A percentile compares a stretch with the other conserved stretches of the same genome.
These are phyloP conservation scores for Lasiodiplodia gonubiensis DNA, from an alignment of 2,329 filamentous ascomycete genomes.

Conservation along the genomic window DNA sequence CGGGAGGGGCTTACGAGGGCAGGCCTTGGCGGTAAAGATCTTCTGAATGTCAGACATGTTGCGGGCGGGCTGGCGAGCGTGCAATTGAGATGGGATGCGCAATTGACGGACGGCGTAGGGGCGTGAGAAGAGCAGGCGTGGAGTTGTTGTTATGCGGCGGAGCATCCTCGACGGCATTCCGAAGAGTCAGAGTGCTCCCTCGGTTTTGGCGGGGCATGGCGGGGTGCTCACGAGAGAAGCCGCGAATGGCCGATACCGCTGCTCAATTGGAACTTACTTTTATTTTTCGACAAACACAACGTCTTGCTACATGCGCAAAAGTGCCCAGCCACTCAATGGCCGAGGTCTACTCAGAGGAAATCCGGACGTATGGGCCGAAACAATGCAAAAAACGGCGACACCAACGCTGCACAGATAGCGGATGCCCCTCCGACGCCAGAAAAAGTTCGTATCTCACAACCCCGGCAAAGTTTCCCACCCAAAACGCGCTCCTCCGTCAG, in stretches of 20 bases:
- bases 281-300: neutral
- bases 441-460: slow-evolving; percentile 17
- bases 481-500: slow-evolving; percentile 17
- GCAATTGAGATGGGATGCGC: slow-evolving; percentile 3
- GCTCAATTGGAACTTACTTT: slow-evolving; percentile 1
- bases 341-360: neutral
- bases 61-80: slow-evolving; percentile 13
- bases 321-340: slow-evolving; percentile 1
- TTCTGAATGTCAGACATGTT: slow-evolving; percentile 54
- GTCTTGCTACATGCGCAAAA: slow-evolving; percentile 6
- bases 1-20: slow-evolving; percentile 46
- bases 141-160: slow-evolving; percentile 14
- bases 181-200: slow-evolving; percentile 3
- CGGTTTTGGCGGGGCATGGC: slow-evolving; percentile 15
- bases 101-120: slow-evolving; percentile 2
- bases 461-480: slow-evolving; percentile 28
- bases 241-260: slow-evolving; percentile 11
- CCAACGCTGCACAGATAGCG: slow-evolving; percentile 10
- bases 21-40: slow-evolving; percentile 49
- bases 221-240: slow-evolving; percentile 8
- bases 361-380: slow-evolving; percentile 13
- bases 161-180: slow-evolving; percentile 13
- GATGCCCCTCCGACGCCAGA: slow-evolving; percentile 19
- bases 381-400: slow-evolving; percentile 5
- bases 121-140: slow-evolving; percentile 20